phyloP scores from a whole-genome alignment of 192 early-diverging fungal species.

The Coemansia sp. region DNA sequence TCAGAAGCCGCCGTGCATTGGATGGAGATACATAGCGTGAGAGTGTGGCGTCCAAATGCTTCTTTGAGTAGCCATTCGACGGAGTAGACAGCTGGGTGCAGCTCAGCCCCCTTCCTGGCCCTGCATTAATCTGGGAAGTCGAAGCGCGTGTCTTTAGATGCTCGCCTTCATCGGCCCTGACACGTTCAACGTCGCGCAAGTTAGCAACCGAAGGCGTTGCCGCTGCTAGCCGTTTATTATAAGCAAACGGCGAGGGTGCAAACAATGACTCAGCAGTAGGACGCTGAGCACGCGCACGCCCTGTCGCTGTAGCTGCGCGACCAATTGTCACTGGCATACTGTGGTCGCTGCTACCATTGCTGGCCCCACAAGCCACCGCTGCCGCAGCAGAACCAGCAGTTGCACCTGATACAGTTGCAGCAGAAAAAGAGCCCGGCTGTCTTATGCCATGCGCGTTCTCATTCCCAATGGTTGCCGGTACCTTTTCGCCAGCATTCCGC shows the following conservation, averaged over 20 bases:
- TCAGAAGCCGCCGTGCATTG: conserved; percentile 49
- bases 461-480: background rate
- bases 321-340: background rate
- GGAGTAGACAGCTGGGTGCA: conserved; percentile 8
- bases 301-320: conserved; percentile 29
- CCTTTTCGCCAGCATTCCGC: background rate
- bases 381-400: conserved; percentile 3
- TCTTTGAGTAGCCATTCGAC: background rate
- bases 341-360: background rate
- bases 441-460: conserved; percentile 1
- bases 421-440: background rate
- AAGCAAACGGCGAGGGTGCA: conserved; percentile 52
- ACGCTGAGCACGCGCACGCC: conserved; percentile 16
- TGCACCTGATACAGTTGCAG: background rate
- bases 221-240: conserved; percentile 43
- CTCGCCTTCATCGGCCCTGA: conserved; percentile 17
- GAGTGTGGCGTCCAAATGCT: background rate
- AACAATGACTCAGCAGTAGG: conserved; percentile 42
- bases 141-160: conserved; percentile 14
- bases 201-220: conserved; percentile 45
- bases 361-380: background rate
- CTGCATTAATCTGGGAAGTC: conserved; percentile 1
- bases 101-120: background rate
- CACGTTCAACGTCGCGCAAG: conserved; percentile 38
- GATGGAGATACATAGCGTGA: conserved; percentile 29